Evolutionary conservation across 148 eudicot species (phyloP), one percentile per base, ranked within the genome.

Genomic region (Rhododendron ovatum): DNA sequence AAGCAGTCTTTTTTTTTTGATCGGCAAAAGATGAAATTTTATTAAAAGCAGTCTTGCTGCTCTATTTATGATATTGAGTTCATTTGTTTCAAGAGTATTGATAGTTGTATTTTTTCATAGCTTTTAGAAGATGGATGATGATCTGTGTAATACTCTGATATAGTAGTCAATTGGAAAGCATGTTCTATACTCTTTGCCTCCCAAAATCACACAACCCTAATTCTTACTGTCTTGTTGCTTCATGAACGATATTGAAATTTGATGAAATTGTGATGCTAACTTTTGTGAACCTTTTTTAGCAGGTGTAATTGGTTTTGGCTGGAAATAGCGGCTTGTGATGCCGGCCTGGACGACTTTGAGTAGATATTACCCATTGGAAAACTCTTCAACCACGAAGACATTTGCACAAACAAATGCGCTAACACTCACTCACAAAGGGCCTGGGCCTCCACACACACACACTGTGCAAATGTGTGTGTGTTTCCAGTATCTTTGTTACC

Each of bases 91-190:
- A 59, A 35, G 73, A 37, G 28, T 33, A 14, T 14, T 18, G 41
- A 55, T 33, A 55, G 17, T 55, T 55, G 55, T 84, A 55, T 7
- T 77, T 67, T 61, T 45, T 55, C 7, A 12, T 48, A 57, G 74
- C 74, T 67, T 67, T 76, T 78, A 35, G 47, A 80, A 9, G 30
- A 83, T 59, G 24, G 77, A 59, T 39, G 53, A 22, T 6, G 50
- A 43, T 24, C 76, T 63, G 65, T 65, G 41, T 83, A 87, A 35
- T 61, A 77, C 57, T 39, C 80, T 78, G 39, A 77, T 83, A 81
- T 87, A 84, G 26, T 87, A 84, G 26, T 84, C 74, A 78, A 77
- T 84, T 77, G 71, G 59, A 67, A 84, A 87, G 83, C 80, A 50
- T 50, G 83, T 17, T 84, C 22, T 53, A 53, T 83, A 51, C 30